These are phyloP conservation scores for Zymoseptoria ardabiliae DNA, from an alignment of 2,329 filamentous ascomycete genomes.

Conservation along the genomic window DNA sequence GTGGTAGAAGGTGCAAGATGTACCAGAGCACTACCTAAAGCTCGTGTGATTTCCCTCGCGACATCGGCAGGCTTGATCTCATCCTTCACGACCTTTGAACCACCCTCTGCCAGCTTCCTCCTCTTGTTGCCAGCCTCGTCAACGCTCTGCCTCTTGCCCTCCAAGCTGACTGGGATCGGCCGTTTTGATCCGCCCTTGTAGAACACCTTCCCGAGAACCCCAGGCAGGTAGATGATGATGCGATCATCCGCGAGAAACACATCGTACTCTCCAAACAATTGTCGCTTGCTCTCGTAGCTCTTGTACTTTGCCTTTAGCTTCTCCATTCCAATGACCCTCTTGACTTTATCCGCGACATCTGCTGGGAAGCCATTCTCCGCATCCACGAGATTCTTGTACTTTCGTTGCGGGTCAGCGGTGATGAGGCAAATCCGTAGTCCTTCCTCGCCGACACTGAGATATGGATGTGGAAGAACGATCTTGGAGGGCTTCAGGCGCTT, in stretches of 20 bases:
- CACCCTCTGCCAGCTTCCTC: slow-evolving; percentile 35
- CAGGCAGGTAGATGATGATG: slow-evolving; percentile 65
- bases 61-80: slow-evolving; percentile 58
- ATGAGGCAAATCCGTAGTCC: slow-evolving; percentile 73
- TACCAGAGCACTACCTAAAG: slow-evolving; percentile 69
- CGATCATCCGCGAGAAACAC: slow-evolving; percentile 90
- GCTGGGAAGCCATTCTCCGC: slow-evolving; percentile 55
- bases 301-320: slow-evolving; percentile 88
- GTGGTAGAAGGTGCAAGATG: slow-evolving; percentile 71
- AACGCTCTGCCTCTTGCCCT: slow-evolving; percentile 41
- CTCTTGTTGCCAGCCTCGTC: slow-evolving; percentile 49
- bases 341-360: slow-evolving; percentile 41
- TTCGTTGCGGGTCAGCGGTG: slow-evolving; percentile 71
- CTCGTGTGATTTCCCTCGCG: slow-evolving; percentile 72
- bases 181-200: slow-evolving; percentile 78
- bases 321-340: slow-evolving; percentile 65
- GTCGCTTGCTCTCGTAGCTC: slow-evolving; percentile 78
- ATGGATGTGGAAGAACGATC: slow-evolving; percentile 52
- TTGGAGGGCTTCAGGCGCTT: slow-evolving; percentile 76
- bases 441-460: slow-evolving; percentile 46
- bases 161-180: slow-evolving; percentile 73
- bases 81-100: slow-evolving; percentile 32
- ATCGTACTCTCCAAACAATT: slow-evolving; percentile 79
- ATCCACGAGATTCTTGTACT: slow-evolving; percentile 77
- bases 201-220: slow-evolving; percentile 81